Evolutionary conservation across 2,329 filamentous ascomycete genomes (phyloP).

Genomic region (Botrytis fabae): DNA sequence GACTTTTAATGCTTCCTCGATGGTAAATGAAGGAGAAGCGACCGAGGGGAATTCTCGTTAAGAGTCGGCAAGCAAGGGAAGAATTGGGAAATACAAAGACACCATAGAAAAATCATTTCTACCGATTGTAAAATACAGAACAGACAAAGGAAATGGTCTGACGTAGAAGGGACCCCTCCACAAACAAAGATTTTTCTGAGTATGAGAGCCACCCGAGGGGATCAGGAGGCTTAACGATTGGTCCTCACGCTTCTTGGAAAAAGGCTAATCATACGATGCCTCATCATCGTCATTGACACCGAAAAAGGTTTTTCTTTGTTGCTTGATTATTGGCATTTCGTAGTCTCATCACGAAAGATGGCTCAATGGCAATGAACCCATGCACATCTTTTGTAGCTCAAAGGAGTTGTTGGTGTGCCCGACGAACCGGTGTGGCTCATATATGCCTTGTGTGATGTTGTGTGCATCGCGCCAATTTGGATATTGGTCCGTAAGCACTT

Average conservation of each 20-base stretch:
- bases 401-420: conserved; percentile 7
- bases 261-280: conserved; percentile 7
- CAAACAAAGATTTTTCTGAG: background rate
- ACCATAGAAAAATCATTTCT: background rate
- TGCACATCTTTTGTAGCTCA: conserved; percentile 4
- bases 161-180: background rate
- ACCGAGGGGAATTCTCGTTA: background rate
- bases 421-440: conserved; percentile 17
- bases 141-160: conserved; percentile 9
- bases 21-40: conserved; percentile 5
- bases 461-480: conserved; percentile 18
- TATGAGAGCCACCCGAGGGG: background rate
- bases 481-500: background rate
- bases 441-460: background rate
- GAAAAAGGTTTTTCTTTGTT: background rate
- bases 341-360: background rate
- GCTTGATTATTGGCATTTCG: background rate
- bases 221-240: conserved; percentile 12
- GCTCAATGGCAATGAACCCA: background rate
- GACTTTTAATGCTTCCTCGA: background rate
- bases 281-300: conserved; percentile 4
- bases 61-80: too few species aligned
- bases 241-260: background rate
- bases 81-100: background rate
- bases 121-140: background rate